These are phyloP conservation scores for Aspergillus bombycis DNA, from an alignment of 2,329 filamentous ascomycete species.

Conservation along the genomic window DNA sequence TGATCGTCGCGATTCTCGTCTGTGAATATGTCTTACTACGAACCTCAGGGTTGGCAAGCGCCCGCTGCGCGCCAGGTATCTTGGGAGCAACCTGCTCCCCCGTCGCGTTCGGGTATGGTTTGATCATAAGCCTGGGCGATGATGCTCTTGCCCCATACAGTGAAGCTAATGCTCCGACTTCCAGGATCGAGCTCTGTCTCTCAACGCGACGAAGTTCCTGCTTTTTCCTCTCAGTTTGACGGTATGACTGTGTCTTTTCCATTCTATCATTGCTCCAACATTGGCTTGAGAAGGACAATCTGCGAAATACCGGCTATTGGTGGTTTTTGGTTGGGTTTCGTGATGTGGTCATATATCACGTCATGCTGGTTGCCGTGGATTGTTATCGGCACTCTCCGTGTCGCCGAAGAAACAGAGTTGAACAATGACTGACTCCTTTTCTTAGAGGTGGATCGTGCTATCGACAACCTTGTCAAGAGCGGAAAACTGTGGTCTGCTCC, in stretches of 20 bases:
- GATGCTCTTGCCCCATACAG: slow-evolving; percentile 19
- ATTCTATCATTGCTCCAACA: slow-evolving; percentile 9
- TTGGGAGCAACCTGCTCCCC: slow-evolving; percentile 74
- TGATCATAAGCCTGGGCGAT: slow-evolving; percentile 3
- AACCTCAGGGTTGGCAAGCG: slow-evolving; percentile 66
- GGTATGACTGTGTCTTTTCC: slow-evolving; percentile 58
- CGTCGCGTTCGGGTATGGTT: slow-evolving; percentile 69
- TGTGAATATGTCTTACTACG: slow-evolving; percentile 68
- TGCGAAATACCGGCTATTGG: background rate
- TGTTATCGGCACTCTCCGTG: background rate
- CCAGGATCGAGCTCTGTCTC: slow-evolving; percentile 74
- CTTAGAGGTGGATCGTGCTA: slow-evolving; percentile 90
- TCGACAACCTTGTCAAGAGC: slow-evolving; percentile 95
- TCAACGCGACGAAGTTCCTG: slow-evolving; percentile 72
- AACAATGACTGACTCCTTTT: slow-evolving; percentile 29
- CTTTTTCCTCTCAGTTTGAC: slow-evolving; percentile 87
- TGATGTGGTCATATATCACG: background rate
- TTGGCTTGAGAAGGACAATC: background rate
- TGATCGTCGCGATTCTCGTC: slow-evolving; percentile 17
- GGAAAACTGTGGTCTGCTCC: slow-evolving; percentile 79
- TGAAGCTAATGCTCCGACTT: slow-evolving; percentile 13
- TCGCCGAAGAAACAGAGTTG: background rate
- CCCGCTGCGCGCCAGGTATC: slow-evolving; percentile 63
- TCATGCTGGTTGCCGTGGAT: background rate
- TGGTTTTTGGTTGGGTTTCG: background rate